Percentiles rank a stretch among this genome's conserved stretches.
phyloP scores from a whole-genome alignment of 2,329 filamentous ascomycete genomes.

The Fusarium circinatum region DNA sequence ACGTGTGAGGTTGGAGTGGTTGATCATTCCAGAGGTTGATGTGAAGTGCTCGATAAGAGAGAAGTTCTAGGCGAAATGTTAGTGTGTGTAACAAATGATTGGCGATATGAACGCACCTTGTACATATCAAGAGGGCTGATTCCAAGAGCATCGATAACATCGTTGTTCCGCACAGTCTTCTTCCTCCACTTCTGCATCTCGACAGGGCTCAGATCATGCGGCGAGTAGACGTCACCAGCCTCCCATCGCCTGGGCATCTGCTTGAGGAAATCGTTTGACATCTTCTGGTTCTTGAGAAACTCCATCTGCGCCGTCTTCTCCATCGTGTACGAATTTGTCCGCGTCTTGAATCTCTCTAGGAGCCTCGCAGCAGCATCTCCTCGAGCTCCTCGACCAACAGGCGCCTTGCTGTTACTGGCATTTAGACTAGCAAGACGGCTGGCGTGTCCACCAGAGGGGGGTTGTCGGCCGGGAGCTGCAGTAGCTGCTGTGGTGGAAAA shows the following conservation, averaged over 20 bases:
- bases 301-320: conserved; percentile 51
- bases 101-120: conserved; percentile 68
- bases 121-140: conserved; percentile 87
- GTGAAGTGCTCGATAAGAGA: conserved; percentile 90
- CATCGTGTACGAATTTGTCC: conserved; percentile 30
- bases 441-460: conserved; percentile 11
- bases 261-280: conserved; percentile 64
- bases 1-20: conserved; percentile 78
- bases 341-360: conserved; percentile 43
- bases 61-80: conserved; percentile 75
- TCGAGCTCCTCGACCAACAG: conserved; percentile 3
- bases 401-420: conserved; percentile 23
- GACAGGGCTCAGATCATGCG: conserved; percentile 80
- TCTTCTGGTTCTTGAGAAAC: conserved; percentile 52
- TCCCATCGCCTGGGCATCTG: conserved; percentile 78
- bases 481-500: conserved; percentile 46
- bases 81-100: not conserved
- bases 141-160: conserved; percentile 83
- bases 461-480: conserved; percentile 36
- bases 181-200: conserved; percentile 87
- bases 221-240: conserved; percentile 87
- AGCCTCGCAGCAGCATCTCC: conserved; percentile 46
- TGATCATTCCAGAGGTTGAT: conserved; percentile 85
- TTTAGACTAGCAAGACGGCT: conserved; percentile 39
- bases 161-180: conserved; percentile 65